A percentile compares a stretch with the other conserved stretches of the same genome.
phyloP scores from a whole-genome alignment of 75 land plant genomes.

The Cupressus sempervirens region DNA sequence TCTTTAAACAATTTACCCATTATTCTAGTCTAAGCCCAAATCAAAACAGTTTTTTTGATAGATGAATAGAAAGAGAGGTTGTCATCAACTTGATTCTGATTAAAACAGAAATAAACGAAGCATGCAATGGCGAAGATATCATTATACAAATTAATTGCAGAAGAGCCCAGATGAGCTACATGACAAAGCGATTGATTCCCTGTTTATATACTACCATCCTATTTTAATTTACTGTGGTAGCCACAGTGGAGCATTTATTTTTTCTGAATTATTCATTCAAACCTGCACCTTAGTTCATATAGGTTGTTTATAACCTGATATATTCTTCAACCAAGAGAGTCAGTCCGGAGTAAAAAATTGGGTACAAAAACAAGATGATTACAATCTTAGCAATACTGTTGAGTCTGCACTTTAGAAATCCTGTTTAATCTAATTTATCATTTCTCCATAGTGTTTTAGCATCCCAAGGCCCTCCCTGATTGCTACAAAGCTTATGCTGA shows the following conservation, averaged over 20 bases:
- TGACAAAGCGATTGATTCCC: neutral
- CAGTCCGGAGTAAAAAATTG: neutral
- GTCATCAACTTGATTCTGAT: neutral
- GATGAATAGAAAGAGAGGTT: neutral
- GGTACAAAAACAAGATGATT: neutral
- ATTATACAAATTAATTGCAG: neutral
- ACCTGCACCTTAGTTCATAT: neutral
- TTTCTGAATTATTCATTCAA: neutral
- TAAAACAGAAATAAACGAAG: neutral
- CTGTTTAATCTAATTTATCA: too few relatives aligned
- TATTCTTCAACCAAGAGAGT: neutral
- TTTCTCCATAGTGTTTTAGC: neutral
- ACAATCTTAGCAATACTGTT: neutral
- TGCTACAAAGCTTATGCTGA: neutral
- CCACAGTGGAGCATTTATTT: neutral
- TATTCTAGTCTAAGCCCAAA: neutral
- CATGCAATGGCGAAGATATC: neutral
- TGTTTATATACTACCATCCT: neutral
- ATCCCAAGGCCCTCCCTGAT: neutral
- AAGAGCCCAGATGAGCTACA: neutral
- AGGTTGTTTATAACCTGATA: neutral
- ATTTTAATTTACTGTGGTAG: neutral
- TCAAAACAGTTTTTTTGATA: neutral
- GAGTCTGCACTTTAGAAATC: neutral
- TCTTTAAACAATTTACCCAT: too few relatives aligned